These are phyloP conservation scores for Dichotomopilus funicola DNA, from an alignment of 2,329 filamentous ascomycete genomes.

Conservation along the genomic window DNA sequence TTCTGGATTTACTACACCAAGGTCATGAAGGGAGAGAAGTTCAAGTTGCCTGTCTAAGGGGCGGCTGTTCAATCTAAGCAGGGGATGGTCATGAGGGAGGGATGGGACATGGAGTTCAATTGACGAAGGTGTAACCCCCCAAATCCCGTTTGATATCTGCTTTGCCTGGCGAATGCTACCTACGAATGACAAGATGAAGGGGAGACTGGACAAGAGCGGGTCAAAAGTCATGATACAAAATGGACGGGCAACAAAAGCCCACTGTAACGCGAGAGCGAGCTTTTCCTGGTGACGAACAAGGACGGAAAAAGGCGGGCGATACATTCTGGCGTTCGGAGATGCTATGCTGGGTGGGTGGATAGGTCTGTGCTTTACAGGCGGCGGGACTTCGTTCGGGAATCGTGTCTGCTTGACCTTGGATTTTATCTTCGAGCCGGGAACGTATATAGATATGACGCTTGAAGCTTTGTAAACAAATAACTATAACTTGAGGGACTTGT, in stretches of 20 bases:
- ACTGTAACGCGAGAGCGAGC: too few species aligned
- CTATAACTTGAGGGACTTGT: too few species aligned
- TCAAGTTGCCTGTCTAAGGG: conserved; percentile 70
- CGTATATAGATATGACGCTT: background rate
- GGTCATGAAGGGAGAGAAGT: conserved; percentile 83
- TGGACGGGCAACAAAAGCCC: too few species aligned
- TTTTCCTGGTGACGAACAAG: background rate
- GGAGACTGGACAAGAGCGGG: too few species aligned
- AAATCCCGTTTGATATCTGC: background rate
- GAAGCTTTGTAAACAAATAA: background rate
- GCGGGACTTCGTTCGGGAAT: background rate
- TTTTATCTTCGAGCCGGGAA: background rate
- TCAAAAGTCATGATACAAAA: too few species aligned
- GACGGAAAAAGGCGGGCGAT: conserved; percentile 4
- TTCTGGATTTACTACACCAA: conserved; percentile 99
- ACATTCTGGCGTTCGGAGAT: conserved; percentile 18
- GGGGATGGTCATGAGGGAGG: background rate
- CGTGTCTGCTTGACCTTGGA: background rate
- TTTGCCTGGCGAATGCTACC: background rate
- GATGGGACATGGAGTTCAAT: background rate
- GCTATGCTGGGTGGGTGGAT: background rate
- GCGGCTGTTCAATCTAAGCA: background rate
- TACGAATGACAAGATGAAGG: background rate
- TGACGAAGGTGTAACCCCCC: too few species aligned
- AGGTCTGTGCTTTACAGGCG: background rate